Evolutionary conservation across 2,329 filamentous ascomycete species (phyloP).

Genomic region (Alternaria panax): DNA sequence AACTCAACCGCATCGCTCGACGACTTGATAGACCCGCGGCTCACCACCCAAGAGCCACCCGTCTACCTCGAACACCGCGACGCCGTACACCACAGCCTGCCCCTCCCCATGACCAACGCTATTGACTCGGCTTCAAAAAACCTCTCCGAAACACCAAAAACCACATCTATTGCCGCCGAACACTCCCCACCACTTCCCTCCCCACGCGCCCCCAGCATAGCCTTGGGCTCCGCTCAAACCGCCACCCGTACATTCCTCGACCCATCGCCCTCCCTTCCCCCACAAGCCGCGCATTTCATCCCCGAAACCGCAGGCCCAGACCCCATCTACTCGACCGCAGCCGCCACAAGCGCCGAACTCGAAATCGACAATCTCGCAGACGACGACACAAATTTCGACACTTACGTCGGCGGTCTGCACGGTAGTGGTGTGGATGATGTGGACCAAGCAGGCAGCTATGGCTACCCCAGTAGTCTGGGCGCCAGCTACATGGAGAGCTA

Average conservation of each 20-base stretch:
- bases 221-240: conserved; percentile 30
- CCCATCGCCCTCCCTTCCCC: conserved; percentile 25
- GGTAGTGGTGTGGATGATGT: conserved; percentile 46
- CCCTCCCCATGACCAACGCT: conserved; percentile 30
- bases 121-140: conserved; percentile 34
- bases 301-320: conserved; percentile 27
- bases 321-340: conserved; percentile 29
- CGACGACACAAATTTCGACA: conserved; percentile 38
- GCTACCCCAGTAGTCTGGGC: conserved; percentile 45
- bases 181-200: conserved; percentile 27
- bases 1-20: conserved; percentile 42
- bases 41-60: conserved; percentile 23
- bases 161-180: conserved; percentile 14
- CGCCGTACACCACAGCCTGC: conserved; percentile 43
- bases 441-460: conserved; percentile 45
- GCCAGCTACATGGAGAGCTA: conserved; percentile 50
- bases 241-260: conserved; percentile 36
- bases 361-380: conserved; percentile 18
- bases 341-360: conserved; percentile 13
- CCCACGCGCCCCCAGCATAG: conserved; percentile 19
- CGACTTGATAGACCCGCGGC: conserved; percentile 44
- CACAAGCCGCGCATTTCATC: conserved; percentile 16
- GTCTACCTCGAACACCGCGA: conserved; percentile 32
- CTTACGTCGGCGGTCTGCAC: conserved; percentile 46
- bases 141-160: conserved; percentile 20